Conservation (phyloP, 768 basidiomycete genomes). For the Phaffia australis region DNA sequence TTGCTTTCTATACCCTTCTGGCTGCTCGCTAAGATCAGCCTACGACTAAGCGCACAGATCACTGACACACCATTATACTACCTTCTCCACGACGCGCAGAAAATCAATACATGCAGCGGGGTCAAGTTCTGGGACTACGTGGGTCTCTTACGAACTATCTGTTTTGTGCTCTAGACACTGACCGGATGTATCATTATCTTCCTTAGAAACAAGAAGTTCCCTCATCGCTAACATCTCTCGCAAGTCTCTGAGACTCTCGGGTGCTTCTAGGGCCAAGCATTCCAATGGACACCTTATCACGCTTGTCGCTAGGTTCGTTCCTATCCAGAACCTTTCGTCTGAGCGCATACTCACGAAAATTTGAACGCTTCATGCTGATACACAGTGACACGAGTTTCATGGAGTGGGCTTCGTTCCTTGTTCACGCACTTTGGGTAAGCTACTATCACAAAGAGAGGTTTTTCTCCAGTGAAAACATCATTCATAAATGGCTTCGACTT, state of each 20-base stretch:
- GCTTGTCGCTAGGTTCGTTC: constrained; percentile 46
- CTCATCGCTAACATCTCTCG: constrained; percentile 48
- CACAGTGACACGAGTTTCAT: constrained; percentile 47
- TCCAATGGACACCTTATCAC: constrained; percentile 59
- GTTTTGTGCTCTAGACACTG: not conserved
- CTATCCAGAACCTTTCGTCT: not conserved
- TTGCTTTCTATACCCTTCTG: no score
- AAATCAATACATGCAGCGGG: constrained; percentile 24
- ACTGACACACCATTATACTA: constrained; percentile 8
- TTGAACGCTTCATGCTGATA: constrained; percentile 27
- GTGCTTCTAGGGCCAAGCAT: constrained; percentile 49
- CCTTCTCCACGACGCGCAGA: not conserved
- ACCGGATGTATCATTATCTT: not conserved
- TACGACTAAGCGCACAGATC: constrained; percentile 20
- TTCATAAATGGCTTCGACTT: not conserved
- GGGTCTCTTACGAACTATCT: not conserved
- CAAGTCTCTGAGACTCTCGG: constrained; percentile 58
- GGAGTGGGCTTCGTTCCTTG: constrained; percentile 44
- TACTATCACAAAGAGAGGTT: not conserved
- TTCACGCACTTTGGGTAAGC: constrained; percentile 35
- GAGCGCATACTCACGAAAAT: not conserved
- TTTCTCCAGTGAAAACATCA: not conserved
- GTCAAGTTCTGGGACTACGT: constrained; percentile 8
- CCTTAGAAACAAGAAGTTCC: constrained; percentile 29
- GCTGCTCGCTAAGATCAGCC: constrained; percentile 8